A percentile compares a stretch with the other conserved stretches of the same genome.
Conservation (phyloP, 2,329 filamentous ascomycete species). For the Akanthomyces muscarius region DNA sequence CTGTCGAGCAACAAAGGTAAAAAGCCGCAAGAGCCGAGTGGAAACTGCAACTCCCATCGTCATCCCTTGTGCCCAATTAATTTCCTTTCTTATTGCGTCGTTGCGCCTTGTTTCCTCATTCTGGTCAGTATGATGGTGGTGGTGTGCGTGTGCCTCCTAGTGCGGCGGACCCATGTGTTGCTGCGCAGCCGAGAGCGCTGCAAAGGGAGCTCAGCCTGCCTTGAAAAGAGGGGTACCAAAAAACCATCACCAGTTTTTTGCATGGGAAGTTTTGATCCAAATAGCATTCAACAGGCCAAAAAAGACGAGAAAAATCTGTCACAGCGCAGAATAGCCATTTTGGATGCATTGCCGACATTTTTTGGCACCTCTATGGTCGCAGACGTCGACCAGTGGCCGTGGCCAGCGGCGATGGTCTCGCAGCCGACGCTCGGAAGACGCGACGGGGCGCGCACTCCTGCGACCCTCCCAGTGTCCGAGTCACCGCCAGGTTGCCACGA, state of each 20-base stretch:
- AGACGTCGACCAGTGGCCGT: background rate
- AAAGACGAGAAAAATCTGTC: conserved; percentile 26
- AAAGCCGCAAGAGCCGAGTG: background rate
- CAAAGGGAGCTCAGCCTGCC: background rate
- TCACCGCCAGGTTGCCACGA: conserved; percentile 39
- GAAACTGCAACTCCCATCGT: background rate
- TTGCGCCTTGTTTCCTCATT: conserved; percentile 15
- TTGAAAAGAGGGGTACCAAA: conserved; percentile 10
- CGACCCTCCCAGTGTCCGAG: conserved; percentile 30
- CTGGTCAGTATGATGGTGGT: conserved; percentile 9
- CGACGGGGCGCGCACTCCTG: conserved; percentile 39
- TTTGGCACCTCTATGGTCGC: conserved; percentile 27
- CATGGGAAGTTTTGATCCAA: conserved; percentile 20
- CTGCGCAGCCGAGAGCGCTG: conserved; percentile 3
- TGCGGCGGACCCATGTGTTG: conserved; percentile 5
- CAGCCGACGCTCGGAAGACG: conserved; percentile 41
- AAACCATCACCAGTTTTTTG: conserved; percentile 14
- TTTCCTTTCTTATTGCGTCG: conserved; percentile 8
- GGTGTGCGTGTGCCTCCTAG: conserved; percentile 13
- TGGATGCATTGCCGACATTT: conserved; percentile 18
- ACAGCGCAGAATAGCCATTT: background rate
- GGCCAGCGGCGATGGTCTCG: conserved; percentile 34
- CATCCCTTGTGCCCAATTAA: conserved; percentile 8
- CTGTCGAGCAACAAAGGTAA: background rate
- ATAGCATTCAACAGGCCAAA: conserved; percentile 19